phyloP scores from a whole-genome alignment of 2,329 filamentous ascomycete genomes.

The Decorospora gaudefroyi region DNA sequence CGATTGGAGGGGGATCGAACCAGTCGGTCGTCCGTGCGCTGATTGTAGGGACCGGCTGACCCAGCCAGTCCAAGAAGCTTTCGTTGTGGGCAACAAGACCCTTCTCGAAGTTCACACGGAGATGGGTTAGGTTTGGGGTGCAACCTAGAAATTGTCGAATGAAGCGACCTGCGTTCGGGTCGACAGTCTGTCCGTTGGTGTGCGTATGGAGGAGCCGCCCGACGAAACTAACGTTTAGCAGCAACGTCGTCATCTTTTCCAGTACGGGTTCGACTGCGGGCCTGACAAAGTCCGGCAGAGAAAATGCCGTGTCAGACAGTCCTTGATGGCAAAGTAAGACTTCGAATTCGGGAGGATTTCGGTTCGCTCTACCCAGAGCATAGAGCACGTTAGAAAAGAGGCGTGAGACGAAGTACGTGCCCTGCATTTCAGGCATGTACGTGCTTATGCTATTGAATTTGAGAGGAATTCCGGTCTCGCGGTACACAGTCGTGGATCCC shows the following conservation, averaged over 20 bases:
- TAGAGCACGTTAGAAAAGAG: constrained; percentile 28
- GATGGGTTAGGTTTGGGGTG: constrained; percentile 54
- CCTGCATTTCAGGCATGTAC: constrained; percentile 6
- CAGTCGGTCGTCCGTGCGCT: background rate
- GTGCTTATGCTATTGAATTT: constrained; percentile 11
- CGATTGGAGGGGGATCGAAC: constrained; percentile 16
- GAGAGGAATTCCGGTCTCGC: constrained; percentile 44
- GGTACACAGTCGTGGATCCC: constrained; percentile 51
- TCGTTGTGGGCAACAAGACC: constrained; percentile 18
- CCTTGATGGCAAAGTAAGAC: constrained; percentile 51
- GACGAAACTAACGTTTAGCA: constrained; percentile 44
- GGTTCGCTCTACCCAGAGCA: constrained; percentile 38
- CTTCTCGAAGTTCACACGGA: constrained; percentile 58
- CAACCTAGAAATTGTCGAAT: constrained; percentile 49
- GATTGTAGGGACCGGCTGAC: constrained; percentile 1
- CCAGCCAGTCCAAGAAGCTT: constrained; percentile 49
- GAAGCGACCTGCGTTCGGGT: constrained; percentile 20
- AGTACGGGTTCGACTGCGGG: constrained; percentile 51
- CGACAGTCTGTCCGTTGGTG: constrained; percentile 11
- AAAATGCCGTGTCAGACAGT: constrained; percentile 52
- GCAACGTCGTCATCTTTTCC: constrained; percentile 53
- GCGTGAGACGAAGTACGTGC: constrained; percentile 19
- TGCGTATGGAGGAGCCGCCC: constrained; percentile 17
- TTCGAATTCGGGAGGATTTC: constrained; percentile 54
- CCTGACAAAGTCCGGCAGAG: constrained; percentile 51